These are phyloP conservation scores for Fusarium begoniae DNA, from an alignment of 2,329 filamentous ascomycete species.

Conservation along the genomic window DNA sequence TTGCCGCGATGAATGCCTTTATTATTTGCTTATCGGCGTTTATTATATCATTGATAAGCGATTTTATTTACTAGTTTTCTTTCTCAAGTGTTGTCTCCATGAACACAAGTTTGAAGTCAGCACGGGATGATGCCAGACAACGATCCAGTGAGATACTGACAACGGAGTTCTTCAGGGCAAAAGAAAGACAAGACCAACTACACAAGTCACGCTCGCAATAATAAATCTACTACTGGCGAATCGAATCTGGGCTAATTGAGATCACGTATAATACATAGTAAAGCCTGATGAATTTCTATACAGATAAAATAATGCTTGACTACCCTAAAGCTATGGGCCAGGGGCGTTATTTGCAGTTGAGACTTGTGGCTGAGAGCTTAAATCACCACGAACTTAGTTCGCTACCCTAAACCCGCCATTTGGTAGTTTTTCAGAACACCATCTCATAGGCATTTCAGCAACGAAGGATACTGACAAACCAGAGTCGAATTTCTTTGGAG, in stretches of 20 bases:
- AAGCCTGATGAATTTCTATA: not conserved
- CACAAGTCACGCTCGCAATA: fast-evolving
- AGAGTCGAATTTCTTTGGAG: fast-evolving
- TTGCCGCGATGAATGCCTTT: fast-evolving
- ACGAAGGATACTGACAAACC: fast-evolving
- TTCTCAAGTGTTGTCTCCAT: not conserved
- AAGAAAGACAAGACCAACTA: too few relatives aligned
- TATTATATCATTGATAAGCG: fast-evolving
- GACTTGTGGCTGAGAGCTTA: not conserved
- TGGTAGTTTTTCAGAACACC: fast-evolving
- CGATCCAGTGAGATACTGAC: fast-evolving
- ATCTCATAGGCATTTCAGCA: not conserved
- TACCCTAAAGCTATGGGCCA: not conserved
- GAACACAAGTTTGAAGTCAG: not conserved
- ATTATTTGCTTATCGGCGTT: too few relatives aligned
- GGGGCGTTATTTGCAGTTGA: not conserved
- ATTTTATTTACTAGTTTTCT: fast-evolving
- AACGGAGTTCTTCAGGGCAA: fast-evolving
- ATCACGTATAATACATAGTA: fast-evolving
- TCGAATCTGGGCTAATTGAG: fast-evolving
- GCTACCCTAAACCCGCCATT: not conserved
- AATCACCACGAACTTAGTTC: not conserved
- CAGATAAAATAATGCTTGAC: not conserved
- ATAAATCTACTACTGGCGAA: fast-evolving
- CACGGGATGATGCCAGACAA: too few relatives aligned